Evolutionary conservation across 2,329 filamentous ascomycete genomes (phyloP).

Genomic region (Macrophomina pseudophaseolina): DNA sequence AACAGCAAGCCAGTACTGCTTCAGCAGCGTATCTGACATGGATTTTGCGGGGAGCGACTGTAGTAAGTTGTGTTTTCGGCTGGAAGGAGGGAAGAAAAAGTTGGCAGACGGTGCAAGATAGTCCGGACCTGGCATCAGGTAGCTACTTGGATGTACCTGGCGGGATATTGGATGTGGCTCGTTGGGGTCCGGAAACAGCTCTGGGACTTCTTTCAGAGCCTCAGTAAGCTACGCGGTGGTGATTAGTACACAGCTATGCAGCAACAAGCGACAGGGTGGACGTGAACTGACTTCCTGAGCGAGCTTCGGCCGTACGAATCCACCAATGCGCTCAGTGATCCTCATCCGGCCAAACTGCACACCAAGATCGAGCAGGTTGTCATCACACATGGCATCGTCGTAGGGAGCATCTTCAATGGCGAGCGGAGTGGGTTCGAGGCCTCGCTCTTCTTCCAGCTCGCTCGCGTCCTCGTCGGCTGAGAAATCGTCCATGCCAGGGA

Average conservation of each 20-base stretch:
- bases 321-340: conserved; percentile 76
- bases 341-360: conserved; percentile 73
- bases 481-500: conserved; percentile 51
- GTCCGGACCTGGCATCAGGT: conserved; percentile 66
- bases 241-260: conserved; percentile 26
- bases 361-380: conserved; percentile 74
- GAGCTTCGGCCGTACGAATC: conserved; percentile 72
- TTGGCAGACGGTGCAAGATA: conserved; percentile 72
- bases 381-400: conserved; percentile 68
- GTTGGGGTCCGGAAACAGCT: conserved; percentile 23
- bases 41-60: conserved; percentile 65
- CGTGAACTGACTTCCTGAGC: conserved; percentile 67
- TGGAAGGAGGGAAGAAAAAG: conserved; percentile 66
- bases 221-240: conserved; percentile 35
- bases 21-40: conserved; percentile 66
- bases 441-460: conserved; percentile 59
- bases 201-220: conserved; percentile 38
- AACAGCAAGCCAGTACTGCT: conserved; percentile 71
- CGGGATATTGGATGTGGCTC: conserved; percentile 29
- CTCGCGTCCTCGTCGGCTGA: conserved; percentile 61
- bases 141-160: conserved; percentile 43
- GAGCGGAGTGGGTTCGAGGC: conserved; percentile 67
- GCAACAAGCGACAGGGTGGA: background rate
- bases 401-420: conserved; percentile 71
- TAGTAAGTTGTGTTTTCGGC: conserved; percentile 52